These are phyloP conservation scores for Xylariaceae sp. DNA, from an alignment of 2,329 filamentous ascomycete genomes.

Conservation along the genomic window DNA sequence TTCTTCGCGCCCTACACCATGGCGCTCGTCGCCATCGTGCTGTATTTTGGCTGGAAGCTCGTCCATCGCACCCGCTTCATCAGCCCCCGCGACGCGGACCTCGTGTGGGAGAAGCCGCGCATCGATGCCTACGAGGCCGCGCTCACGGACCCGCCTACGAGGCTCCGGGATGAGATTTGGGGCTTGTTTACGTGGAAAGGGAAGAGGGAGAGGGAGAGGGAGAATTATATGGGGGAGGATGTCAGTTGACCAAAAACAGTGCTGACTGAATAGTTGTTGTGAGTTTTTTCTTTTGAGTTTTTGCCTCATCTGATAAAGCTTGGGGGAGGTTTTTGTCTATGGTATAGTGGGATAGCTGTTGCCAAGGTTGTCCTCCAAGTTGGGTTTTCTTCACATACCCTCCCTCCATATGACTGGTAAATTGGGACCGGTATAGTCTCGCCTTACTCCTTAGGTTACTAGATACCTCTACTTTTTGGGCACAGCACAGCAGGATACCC, in stretches of 20 bases:
- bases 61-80: conserved; percentile 53
- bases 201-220: conserved; percentile 27
- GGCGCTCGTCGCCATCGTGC: conserved; percentile 42
- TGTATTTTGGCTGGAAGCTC: conserved; percentile 59
- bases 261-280: neutral
- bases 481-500: too few species aligned
- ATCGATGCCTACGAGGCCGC: conserved; percentile 50
- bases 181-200: conserved; percentile 33
- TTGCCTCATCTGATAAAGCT: neutral
- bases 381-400: too few species aligned
- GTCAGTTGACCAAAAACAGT: conserved; percentile 1
- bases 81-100: conserved; percentile 48
- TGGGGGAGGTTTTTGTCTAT: neutral
- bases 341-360: too few species aligned
- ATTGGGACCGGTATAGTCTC: too few species aligned
- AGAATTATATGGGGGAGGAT: conserved; percentile 23
- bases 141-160: conserved; percentile 39
- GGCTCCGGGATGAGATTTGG: conserved; percentile 43
- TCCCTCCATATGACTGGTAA: too few species aligned
- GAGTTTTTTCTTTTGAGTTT: neutral
- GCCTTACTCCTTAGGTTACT: too few species aligned
- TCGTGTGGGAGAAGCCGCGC: conserved; percentile 54
- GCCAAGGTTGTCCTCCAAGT: too few species aligned
- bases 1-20: conserved; percentile 47
- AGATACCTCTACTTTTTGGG: too few species aligned